Percentiles rank a stretch among this genome's conserved stretches.
These are phyloP conservation scores for Torrubiellomyces zombiae DNA, from an alignment of 2,329 filamentous ascomycete species.

Conservation along the genomic window DNA sequence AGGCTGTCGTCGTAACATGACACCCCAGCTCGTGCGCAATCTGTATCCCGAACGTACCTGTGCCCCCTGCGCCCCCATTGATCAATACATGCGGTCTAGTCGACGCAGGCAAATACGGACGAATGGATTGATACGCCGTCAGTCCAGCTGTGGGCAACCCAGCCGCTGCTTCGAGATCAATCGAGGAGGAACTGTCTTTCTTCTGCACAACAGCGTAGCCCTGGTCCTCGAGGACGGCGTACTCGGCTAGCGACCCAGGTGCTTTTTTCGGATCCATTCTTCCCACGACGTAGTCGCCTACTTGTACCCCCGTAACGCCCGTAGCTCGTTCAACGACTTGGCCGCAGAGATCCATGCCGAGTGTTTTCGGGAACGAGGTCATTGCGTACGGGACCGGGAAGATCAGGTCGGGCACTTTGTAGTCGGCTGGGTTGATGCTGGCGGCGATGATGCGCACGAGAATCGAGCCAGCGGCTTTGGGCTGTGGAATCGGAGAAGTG, in stretches of 20 bases:
- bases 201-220: too few relatives aligned
- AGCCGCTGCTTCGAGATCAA: background rate
- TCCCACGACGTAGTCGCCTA: constrained; percentile 28
- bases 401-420: constrained; percentile 27
- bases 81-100: too few relatives aligned
- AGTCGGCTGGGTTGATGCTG: constrained; percentile 31
- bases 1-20: constrained; percentile 44
- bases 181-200: too few relatives aligned
- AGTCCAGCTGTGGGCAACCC: constrained; percentile 1
- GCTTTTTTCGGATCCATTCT: constrained; percentile 11
- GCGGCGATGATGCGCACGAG: constrained; percentile 26
- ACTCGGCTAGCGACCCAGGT: constrained; percentile 25
- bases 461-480: constrained; percentile 17
- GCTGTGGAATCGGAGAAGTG: too few relatives aligned
- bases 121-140: constrained; percentile 1
- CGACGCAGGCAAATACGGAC: constrained; percentile 1
- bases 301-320: constrained; percentile 12
- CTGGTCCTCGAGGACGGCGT: constrained; percentile 24
- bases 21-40: constrained; percentile 46
- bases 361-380: constrained; percentile 23
- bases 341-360: constrained; percentile 35
- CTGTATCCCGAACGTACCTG: constrained; percentile 45
- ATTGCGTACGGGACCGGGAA: constrained; percentile 16
- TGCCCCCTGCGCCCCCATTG: constrained; percentile 49
- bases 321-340: constrained; percentile 20